Evolutionary conservation across 139 green algal genomes (phyloP), one percentile per base, ranked within the genome.

Genomic region (Nannochloris sp.): DNA sequence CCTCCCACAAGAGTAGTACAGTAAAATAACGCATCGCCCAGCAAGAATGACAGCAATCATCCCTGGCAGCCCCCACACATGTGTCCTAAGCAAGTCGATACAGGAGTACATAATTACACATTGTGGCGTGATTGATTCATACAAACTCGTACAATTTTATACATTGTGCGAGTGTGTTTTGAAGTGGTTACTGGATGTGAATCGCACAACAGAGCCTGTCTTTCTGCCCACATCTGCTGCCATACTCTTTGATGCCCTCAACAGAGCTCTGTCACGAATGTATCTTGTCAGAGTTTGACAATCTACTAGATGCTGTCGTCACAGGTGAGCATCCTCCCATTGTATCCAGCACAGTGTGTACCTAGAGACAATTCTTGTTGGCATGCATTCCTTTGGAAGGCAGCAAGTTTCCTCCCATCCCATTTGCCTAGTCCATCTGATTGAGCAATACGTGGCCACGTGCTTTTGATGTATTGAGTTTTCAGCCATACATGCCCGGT

Each of bases 221-320:
- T 91, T 68, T 51, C 62, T 92, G 66, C 84, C 86, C 25, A 92
- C 84, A 2, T 72, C 62, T 48, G 72, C 55, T 51, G 56, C 87
- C 65, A 61, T 74, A 26, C 80, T 96, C 31, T 55, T 95, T 56
- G 77, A 92, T 26, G 59, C 75, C 20, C 67, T 96, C 29, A 77
- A 90, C 60, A 45, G 43, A 6, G 67, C 73, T 20, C 75, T 79
- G 0, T 48, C 85, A 92, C 74, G 76, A 66, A 12, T 64, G 95
- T 11, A 73, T 96, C 1, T 74, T 79, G 1, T 80, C 81, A 9
- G 89, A 96, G 73, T 96, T 96, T 77, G 81, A 88, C 57, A 40
- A 67, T 16, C 77, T 96, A 36, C 87, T 89, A 1, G 84, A 93
- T 30, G 79, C 90, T 26, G 31, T 44, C 11, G 53, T 96, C 10